phyloP scores from a whole-genome alignment of 2,329 filamentous ascomycete species.

The Camillea tinctor region DNA sequence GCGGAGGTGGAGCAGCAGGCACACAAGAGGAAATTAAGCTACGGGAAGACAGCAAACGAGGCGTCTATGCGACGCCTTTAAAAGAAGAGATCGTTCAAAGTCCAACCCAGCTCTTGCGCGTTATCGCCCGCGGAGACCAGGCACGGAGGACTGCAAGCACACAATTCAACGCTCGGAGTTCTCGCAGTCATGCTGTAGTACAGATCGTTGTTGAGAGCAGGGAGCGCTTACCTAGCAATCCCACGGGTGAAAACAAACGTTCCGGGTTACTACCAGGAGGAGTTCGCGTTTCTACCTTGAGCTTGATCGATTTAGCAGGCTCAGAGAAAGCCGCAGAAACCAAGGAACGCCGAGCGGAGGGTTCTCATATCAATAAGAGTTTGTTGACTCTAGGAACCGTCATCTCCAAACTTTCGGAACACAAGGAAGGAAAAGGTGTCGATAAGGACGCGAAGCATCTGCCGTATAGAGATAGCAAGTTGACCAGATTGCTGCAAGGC shows the following conservation, averaged over 20 bases:
- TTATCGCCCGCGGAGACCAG: conserved; percentile 92
- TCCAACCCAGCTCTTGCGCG: conserved; percentile 88
- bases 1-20: conserved; percentile 50
- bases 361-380: conserved; percentile 98
- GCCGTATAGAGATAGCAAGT: conserved; percentile 95
- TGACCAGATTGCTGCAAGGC: conserved; percentile 87
- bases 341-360: conserved; percentile 90
- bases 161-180: conserved; percentile 95
- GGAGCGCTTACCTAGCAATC: conserved; percentile 68
- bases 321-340: conserved; percentile 94
- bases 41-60: conserved; percentile 91
- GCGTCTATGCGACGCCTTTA: conserved; percentile 91
- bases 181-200: conserved; percentile 95
- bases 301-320: conserved; percentile 92
- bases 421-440: conserved; percentile 66
- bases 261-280: conserved; percentile 76
- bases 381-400: conserved; percentile 92
- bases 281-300: conserved; percentile 91
- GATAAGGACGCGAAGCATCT: conserved; percentile 91
- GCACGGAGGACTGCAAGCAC: conserved; percentile 89
- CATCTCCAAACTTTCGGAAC: conserved; percentile 86
- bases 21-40: conserved; percentile 93
- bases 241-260: conserved; percentile 59
- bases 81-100: conserved; percentile 99
- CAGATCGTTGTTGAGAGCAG: conserved; percentile 98